Evolutionary conservation across 768 basidiomycete genomes (phyloP).

Genomic region (Terana coerulea): DNA sequence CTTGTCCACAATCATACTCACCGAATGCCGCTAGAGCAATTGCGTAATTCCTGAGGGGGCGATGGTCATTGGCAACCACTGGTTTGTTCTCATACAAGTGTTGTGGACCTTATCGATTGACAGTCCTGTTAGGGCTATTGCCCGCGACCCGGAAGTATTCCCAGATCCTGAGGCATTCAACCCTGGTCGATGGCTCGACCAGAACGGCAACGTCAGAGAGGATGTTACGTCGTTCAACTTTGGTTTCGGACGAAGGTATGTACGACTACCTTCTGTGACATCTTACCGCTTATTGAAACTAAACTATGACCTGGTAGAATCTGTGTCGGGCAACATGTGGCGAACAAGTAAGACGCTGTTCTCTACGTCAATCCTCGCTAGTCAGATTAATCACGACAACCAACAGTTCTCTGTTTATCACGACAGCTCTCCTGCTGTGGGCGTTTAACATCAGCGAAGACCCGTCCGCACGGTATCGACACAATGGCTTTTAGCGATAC

Average conservation of each 20-base stretch:
- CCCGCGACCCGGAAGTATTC: constrained; percentile 29
- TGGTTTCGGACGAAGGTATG: constrained; percentile 34
- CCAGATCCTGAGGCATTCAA: constrained; percentile 30
- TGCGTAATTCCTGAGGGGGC: constrained; percentile 40
- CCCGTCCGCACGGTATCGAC: constrained; percentile 52
- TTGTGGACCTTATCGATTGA: background rate
- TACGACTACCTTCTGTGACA: background rate
- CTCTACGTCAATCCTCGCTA: no score
- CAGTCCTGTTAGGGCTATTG: constrained; percentile 25
- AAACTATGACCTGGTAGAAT: constrained; percentile 35
- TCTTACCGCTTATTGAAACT: background rate
- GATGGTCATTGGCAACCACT: constrained; percentile 35
- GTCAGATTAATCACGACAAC: background rate
- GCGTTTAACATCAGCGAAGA: constrained; percentile 56
- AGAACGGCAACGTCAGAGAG: constrained; percentile 23
- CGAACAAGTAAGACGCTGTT: constrained; percentile 24
- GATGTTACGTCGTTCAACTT: constrained; percentile 29
- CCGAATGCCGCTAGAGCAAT: constrained; percentile 20
- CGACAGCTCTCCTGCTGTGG: constrained; percentile 61
- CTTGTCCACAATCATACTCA: background rate
- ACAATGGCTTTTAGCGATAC: constrained; percentile 58
- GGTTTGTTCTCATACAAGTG: constrained; percentile 22
- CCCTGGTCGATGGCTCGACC: constrained; percentile 31
- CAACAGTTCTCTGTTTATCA: constrained; percentile 62
- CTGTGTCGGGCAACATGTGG: constrained; percentile 65